Evolutionary conservation across 2,329 filamentous ascomycete genomes (phyloP).

Genomic region (Teratosphaeria zuluensis): DNA sequence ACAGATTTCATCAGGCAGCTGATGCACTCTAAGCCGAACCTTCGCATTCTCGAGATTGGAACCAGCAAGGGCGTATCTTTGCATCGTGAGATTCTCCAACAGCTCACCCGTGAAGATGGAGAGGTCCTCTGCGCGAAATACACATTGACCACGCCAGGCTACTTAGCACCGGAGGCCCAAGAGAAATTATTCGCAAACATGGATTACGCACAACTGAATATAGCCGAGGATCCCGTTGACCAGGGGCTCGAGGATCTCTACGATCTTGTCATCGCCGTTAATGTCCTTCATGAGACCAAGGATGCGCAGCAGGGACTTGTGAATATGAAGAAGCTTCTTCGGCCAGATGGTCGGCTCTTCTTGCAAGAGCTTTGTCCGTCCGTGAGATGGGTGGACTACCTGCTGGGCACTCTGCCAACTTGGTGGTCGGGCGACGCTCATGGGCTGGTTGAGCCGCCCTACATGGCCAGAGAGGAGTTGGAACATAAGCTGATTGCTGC

Average conservation of each 20-base stretch:
- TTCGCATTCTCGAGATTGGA: conserved; percentile 5
- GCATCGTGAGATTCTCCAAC: background rate
- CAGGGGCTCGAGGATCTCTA: background rate
- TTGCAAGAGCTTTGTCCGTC: background rate
- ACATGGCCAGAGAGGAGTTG: background rate
- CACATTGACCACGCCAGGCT: conserved; percentile 34
- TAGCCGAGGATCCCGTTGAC: conserved; percentile 1
- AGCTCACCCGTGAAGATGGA: background rate
- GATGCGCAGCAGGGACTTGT: background rate
- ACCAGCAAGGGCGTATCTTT: conserved; percentile 3
- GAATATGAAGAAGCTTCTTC: conserved; percentile 4
- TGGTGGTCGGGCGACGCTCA: background rate
- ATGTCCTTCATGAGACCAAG: conserved; percentile 1
- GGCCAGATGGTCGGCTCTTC: background rate
- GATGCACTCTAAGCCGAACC: background rate
- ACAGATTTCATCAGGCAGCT: conserved; percentile 5
- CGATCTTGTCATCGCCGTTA: conserved; percentile 1
- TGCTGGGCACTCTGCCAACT: background rate
- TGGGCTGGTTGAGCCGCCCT: background rate
- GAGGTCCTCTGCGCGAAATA: conserved; percentile 13
- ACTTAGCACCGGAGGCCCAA: conserved; percentile 25
- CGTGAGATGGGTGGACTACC: background rate
- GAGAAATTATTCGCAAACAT: background rate
- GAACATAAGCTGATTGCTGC: background rate
- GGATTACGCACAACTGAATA: conserved; percentile 2